phyloP scores from a whole-genome alignment of 306 rosid species.

The peach (Prunus persica) region Prunus_persica_NCBIv2 NC_034009.1:8477001-8477500 shows the following conservation, averaged over 20 bases:
- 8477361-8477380: slow-evolving; percentile 16
- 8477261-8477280: slow-evolving; percentile 1
- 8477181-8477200: neutral
- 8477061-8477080: neutral
- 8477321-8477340: slow-evolving; percentile 5
- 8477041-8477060: slow-evolving; percentile 5
- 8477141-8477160: slow-evolving; percentile 15
- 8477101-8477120: slow-evolving; percentile 10
- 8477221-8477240: slow-evolving; percentile 23
- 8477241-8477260: slow-evolving; percentile 28
- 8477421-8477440: slow-evolving; percentile 8
- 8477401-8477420: slow-evolving; percentile 2
- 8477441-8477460: slow-evolving; percentile 15
- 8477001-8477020: slow-evolving; percentile 1
- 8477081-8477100: slow-evolving; percentile 2
- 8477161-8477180: slow-evolving; percentile 11
- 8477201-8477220: slow-evolving; percentile 24
- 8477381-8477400: neutral
- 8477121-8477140: slow-evolving; percentile 29
- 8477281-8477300: neutral
- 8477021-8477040: neutral
- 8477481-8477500: slow-evolving; percentile 12
- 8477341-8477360: slow-evolving; percentile 28
- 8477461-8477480: slow-evolving; percentile 29
- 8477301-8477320: neutral